Percentiles rank a stretch among this genome's conserved stretches.
phyloP scores from a whole-genome alignment of 306 rosid genomes.

The Cicer yamashitae region DNA sequence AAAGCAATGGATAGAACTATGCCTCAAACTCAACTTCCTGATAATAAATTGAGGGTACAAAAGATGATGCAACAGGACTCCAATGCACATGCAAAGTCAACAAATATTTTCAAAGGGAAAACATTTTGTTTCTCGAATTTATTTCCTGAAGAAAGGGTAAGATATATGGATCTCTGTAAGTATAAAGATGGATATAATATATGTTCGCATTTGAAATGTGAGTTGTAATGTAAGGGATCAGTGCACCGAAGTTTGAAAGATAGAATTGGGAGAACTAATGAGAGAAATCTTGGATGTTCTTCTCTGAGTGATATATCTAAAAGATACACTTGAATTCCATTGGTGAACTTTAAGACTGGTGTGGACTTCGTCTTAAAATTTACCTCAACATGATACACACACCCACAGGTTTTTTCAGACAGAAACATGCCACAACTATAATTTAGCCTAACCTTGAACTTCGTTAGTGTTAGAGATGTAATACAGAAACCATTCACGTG shows the following conservation, averaged over 20 bases:
- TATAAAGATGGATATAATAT: slow-evolving; percentile 20
- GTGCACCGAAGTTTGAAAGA: slow-evolving; percentile 25
- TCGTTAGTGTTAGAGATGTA: slow-evolving; percentile 21
- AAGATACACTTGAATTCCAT: not conserved
- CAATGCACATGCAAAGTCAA: slow-evolving; percentile 53
- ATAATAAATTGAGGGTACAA: slow-evolving; percentile 47
- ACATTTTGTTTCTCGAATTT: slow-evolving; percentile 71
- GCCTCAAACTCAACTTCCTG: slow-evolving; percentile 53
- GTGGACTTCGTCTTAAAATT: not conserved
- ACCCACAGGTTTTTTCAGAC: not conserved
- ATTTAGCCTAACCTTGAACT: slow-evolving; percentile 27
- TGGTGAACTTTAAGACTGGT: slow-evolving; percentile 31
- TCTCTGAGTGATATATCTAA: not conserved
- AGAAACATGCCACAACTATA: not conserved
- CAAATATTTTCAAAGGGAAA: slow-evolving; percentile 68
- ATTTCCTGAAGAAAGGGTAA: slow-evolving; percentile 85
- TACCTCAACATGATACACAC: slow-evolving; percentile 1
- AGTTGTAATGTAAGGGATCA: slow-evolving; percentile 9
- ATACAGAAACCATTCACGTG: not conserved
- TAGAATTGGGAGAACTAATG: slow-evolving; percentile 10
- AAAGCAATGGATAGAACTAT: slow-evolving; percentile 52
- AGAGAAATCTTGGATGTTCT: not conserved
- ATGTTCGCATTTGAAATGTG: slow-evolving; percentile 24
- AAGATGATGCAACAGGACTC: slow-evolving; percentile 52
- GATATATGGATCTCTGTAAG: slow-evolving; percentile 42